Conservation (phyloP, 108 stramenopile species). For the Nitzschia putrida region DNA sequence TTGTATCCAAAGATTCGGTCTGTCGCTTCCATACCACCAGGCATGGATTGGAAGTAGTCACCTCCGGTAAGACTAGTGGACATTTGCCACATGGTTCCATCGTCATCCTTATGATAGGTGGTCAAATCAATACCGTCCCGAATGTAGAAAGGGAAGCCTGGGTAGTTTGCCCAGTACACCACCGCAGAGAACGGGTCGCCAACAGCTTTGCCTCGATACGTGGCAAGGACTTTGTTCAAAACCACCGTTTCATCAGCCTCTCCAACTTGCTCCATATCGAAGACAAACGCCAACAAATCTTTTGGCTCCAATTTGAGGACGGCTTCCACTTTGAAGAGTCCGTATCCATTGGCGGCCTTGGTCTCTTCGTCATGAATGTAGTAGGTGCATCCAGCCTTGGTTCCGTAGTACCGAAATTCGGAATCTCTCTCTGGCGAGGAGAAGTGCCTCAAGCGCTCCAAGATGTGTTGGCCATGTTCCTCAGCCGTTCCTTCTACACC, state of each 20-base stretch:
- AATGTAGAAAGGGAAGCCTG: slow-evolving; percentile 33
- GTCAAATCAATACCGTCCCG: slow-evolving; percentile 33
- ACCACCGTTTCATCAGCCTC: slow-evolving; percentile 19
- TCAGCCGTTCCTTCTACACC: slow-evolving; percentile 27
- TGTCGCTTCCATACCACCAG: slow-evolving; percentile 8
- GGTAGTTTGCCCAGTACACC: slow-evolving; percentile 26
- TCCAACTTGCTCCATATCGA: slow-evolving; percentile 17
- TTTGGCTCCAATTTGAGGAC: slow-evolving; percentile 18
- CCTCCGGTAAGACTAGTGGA: slow-evolving; percentile 13
- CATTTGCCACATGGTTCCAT: slow-evolving; percentile 37
- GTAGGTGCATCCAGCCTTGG: slow-evolving; percentile 10
- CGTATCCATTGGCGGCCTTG: slow-evolving; percentile 21
- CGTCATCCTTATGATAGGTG: slow-evolving; percentile 24
- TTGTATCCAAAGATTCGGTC: slow-evolving; percentile 31
- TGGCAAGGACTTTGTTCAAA: slow-evolving; percentile 11
- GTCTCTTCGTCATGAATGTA: slow-evolving; percentile 33
- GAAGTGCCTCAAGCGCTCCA: slow-evolving; percentile 7
- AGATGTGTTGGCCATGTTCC: slow-evolving; percentile 14
- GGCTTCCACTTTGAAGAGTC: slow-evolving; percentile 25
- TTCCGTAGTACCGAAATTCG: slow-evolving; percentile 26
- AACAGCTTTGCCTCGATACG: slow-evolving; percentile 1
- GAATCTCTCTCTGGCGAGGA: slow-evolving; percentile 5
- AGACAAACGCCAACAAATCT: slow-evolving; percentile 22
- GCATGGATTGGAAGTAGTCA: slow-evolving; percentile 19
- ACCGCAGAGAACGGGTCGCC: slow-evolving; percentile 15